phyloP scores from a whole-genome alignment of 2,329 filamentous ascomycete species.

The Clarireedia sp. region DNA sequence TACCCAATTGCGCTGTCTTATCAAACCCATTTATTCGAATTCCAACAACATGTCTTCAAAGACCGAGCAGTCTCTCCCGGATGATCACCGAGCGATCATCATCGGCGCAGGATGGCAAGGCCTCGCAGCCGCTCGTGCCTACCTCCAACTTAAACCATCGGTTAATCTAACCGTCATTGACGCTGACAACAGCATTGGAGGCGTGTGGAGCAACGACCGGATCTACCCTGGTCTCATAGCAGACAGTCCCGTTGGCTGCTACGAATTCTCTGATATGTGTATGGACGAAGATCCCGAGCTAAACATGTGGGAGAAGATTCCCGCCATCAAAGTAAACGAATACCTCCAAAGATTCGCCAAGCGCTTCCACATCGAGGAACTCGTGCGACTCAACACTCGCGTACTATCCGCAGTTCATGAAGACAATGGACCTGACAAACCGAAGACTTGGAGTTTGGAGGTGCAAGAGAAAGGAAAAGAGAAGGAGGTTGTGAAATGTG shows the following conservation, averaged over 20 bases:
- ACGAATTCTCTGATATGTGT: conserved; percentile 66
- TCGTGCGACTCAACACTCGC: conserved; percentile 32
- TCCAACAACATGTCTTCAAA: no score
- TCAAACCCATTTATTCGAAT: no score
- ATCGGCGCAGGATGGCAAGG: conserved; percentile 41
- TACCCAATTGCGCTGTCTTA: no score
- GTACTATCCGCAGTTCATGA: conserved; percentile 25
- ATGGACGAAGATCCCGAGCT: conserved; percentile 12
- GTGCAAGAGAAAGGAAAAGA: background rate
- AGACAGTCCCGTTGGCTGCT: conserved; percentile 65
- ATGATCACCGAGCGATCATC: conserved; percentile 3
- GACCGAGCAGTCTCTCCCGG: background rate
- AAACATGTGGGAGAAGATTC: conserved; percentile 7
- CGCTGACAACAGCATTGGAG: conserved; percentile 47
- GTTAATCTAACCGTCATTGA: conserved; percentile 52
- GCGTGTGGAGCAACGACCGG: conserved; percentile 60
- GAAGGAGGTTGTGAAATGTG: background rate
- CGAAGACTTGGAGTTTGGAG: conserved; percentile 6
- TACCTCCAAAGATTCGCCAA: conserved; percentile 15
- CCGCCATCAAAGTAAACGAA: conserved; percentile 10
- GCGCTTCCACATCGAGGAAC: conserved; percentile 8
- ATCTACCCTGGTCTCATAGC: conserved; percentile 60
- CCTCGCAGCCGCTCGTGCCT: conserved; percentile 51
- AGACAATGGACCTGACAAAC: background rate
- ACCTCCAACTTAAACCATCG: conserved; percentile 47